Conservation (phyloP, 257 asterid species). For the Ajuga chamaepitys region DNA sequence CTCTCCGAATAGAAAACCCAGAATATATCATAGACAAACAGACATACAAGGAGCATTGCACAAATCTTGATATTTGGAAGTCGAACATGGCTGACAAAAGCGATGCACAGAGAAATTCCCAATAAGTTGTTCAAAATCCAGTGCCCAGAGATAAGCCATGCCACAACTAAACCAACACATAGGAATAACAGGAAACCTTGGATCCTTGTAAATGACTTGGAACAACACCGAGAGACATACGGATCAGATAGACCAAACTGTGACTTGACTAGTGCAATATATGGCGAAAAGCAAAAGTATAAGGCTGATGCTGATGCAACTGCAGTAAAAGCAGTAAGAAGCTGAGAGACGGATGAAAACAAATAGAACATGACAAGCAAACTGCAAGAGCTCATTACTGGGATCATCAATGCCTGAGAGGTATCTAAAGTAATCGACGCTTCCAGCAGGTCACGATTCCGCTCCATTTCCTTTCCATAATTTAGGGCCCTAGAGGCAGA, state of each 20-base stretch:
- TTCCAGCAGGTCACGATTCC: conserved; percentile 74
- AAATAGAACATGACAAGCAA: conserved; percentile 92
- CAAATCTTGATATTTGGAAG: conserved; percentile 94
- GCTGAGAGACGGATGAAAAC: conserved; percentile 86
- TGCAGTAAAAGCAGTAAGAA: conserved; percentile 85
- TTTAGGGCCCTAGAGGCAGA: conserved; percentile 84
- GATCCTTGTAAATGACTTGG: conserved; percentile 65
- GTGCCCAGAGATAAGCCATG: conserved; percentile 88
- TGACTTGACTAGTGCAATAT: conserved; percentile 47
- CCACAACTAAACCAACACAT: conserved; percentile 44
- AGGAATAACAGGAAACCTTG: conserved; percentile 48
- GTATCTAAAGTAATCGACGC: conserved; percentile 86
- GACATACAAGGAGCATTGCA: conserved; percentile 75
- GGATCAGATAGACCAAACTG: conserved; percentile 73
- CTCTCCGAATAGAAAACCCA: conserved; percentile 98
- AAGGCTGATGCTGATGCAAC: conserved; percentile 85
- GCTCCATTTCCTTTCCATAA: conserved; percentile 93
- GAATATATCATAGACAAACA: conserved; percentile 84
- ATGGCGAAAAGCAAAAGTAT: conserved; percentile 78
- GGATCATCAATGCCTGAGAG: conserved; percentile 95
- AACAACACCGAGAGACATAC: conserved; percentile 72
- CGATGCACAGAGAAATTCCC: conserved; percentile 94
- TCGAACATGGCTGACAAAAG: conserved; percentile 96
- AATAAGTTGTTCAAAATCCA: conserved; percentile 86
- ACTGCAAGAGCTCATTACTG: conserved; percentile 93